Evolutionary conservation across 2,329 filamentous ascomycete genomes (phyloP).

Genomic region (Colletotrichum tanaceti): DNA sequence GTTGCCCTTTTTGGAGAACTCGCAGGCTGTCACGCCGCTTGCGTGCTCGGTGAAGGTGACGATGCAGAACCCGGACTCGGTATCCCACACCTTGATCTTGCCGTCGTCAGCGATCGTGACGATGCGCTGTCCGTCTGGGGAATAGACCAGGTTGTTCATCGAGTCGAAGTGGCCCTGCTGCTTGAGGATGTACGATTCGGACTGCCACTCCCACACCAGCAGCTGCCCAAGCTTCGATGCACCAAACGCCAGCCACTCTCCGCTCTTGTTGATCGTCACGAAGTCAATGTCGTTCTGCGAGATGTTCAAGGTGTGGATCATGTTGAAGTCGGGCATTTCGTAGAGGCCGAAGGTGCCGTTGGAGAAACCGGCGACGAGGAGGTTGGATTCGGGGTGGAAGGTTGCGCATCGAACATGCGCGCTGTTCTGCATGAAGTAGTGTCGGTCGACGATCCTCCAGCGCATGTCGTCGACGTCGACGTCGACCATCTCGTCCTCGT

Average conservation of each 20-base stretch:
- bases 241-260: slow-evolving; percentile 97
- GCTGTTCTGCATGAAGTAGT: slow-evolving; percentile 94
- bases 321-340: slow-evolving; percentile 94
- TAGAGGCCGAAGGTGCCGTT: slow-evolving; percentile 95
- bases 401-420: slow-evolving; percentile 90
- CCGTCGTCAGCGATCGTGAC: slow-evolving; percentile 96
- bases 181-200: slow-evolving; percentile 97
- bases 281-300: slow-evolving; percentile 97
- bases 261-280: slow-evolving; percentile 91
- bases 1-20: slow-evolving; percentile 95
- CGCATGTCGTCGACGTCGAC: slow-evolving; percentile 73
- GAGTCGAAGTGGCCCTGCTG: slow-evolving; percentile 98
- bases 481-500: slow-evolving; percentile 69
- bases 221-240: slow-evolving; percentile 95
- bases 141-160: slow-evolving; percentile 93
- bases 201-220: slow-evolving; percentile 99
- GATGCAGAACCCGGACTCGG: slow-evolving; percentile 95
- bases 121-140: slow-evolving; percentile 91
- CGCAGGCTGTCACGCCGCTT: slow-evolving; percentile 91
- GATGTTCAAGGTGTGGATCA: slow-evolving; percentile 92
- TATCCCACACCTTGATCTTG: slow-evolving; percentile 99
- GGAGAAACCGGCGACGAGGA: slow-evolving; percentile 97
- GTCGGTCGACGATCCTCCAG: slow-evolving; percentile 90
- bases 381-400: slow-evolving; percentile 85
- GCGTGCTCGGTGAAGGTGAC: slow-evolving; percentile 98